phyloP scores from a whole-genome alignment of 352 stramenopile species.

The Thalassiosira allenii region DNA sequence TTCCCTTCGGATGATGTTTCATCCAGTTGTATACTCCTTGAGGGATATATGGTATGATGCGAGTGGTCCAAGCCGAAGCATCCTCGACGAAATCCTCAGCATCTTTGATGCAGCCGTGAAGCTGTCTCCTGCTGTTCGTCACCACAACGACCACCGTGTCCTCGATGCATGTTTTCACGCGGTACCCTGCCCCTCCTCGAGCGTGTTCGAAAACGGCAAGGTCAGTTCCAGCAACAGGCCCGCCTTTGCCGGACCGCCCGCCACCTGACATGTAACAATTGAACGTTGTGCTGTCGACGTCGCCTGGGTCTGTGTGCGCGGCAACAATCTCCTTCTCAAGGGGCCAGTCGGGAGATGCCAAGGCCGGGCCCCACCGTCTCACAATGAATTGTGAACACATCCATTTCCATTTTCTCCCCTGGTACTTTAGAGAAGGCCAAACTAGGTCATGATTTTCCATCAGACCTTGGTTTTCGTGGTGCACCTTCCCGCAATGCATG shows the following conservation, averaged over 20 bases:
- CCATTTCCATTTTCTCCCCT: background rate
- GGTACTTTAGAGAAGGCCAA: background rate
- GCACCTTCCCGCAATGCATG: slow-evolving; percentile 11
- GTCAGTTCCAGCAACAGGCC: slow-evolving; percentile 5
- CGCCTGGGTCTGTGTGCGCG: slow-evolving; percentile 7
- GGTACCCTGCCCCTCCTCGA: background rate
- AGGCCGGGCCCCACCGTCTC: slow-evolving; percentile 3
- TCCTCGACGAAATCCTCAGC: background rate
- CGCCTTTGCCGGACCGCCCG: background rate
- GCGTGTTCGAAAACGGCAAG: slow-evolving; percentile 2
- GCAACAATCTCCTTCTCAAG: slow-evolving; percentile 16
- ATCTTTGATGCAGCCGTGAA: background rate
- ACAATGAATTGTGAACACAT: slow-evolving; percentile 27
- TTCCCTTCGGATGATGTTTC: slow-evolving; percentile 6
- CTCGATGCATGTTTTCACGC: slow-evolving; percentile 1
- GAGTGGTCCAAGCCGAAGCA: background rate
- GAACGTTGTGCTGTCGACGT: slow-evolving; percentile 11
- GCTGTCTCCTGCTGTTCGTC: background rate
- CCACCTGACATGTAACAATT: slow-evolving; percentile 15
- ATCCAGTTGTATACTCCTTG: slow-evolving; percentile 5
- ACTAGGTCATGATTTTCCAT: background rate
- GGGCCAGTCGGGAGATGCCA: slow-evolving; percentile 2
- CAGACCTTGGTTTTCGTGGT: slow-evolving; percentile 14
- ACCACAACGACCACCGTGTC: slow-evolving; percentile 10
- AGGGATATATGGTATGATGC: background rate